Evolutionary conservation across 805 yeast genomes (phyloP).

Genomic region (Pichia deserticola): DNA sequence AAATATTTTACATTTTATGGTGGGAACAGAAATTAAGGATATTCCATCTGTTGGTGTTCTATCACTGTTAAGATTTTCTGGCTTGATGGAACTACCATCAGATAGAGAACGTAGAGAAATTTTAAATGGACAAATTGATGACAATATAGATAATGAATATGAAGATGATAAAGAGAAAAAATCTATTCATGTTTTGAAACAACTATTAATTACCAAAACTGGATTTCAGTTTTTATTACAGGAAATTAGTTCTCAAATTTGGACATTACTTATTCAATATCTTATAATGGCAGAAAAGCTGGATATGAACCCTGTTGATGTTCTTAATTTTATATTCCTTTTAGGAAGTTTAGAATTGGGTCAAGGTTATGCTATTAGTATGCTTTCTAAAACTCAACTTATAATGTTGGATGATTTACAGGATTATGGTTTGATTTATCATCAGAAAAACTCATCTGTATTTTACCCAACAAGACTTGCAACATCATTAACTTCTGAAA

Average conservation of each 20-base stretch:
- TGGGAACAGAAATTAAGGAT: slow-evolving; percentile 70
- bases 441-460: slow-evolving; percentile 39
- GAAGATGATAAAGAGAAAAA: slow-evolving; percentile 14
- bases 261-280: slow-evolving; percentile 87
- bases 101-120: slow-evolving; percentile 25
- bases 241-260: slow-evolving; percentile 87
- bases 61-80: slow-evolving; percentile 66
- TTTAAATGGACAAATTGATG: slow-evolving; percentile 10
- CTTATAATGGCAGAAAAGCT: slow-evolving; percentile 74
- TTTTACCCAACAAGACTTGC: slow-evolving; percentile 91
- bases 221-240: slow-evolving; percentile 94
- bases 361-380: slow-evolving; percentile 65
- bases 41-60: slow-evolving; percentile 77
- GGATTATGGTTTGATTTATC: slow-evolving; percentile 84
- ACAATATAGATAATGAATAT: slow-evolving; percentile 13
- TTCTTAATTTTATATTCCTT: slow-evolving; percentile 86
- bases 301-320: slow-evolving; percentile 94
- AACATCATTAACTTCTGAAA: slow-evolving; percentile 81
- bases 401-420: slow-evolving; percentile 82
- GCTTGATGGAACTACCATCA: slow-evolving; percentile 69
- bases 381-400: slow-evolving; percentile 71
- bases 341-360: slow-evolving; percentile 90
- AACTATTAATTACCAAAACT: slow-evolving; percentile 70
- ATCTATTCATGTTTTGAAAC: slow-evolving; percentile 17
- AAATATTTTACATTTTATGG: slow-evolving; percentile 93